Percentiles rank a stretch among this genome's conserved stretches.
These are phyloP conservation scores for Fusarium continuum DNA, from an alignment of 2,329 filamentous ascomycete species.

Conservation along the genomic window DNA sequence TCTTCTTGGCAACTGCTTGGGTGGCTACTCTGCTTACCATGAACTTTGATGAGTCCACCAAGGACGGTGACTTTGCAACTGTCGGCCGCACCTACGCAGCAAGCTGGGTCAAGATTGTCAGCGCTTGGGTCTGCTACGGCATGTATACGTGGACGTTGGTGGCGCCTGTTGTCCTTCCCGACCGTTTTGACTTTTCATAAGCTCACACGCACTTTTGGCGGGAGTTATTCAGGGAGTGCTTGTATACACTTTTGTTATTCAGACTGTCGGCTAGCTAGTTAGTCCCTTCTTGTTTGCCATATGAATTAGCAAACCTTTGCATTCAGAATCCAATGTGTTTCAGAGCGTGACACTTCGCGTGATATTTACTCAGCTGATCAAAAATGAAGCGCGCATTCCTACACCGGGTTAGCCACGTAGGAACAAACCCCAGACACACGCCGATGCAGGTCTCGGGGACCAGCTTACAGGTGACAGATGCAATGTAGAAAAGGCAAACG, in stretches of 20 bases:
- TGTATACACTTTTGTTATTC: slow-evolving; percentile 15
- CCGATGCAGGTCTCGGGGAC: slow-evolving; percentile 28
- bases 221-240: slow-evolving; percentile 33
- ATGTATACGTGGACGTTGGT: slow-evolving; percentile 95
- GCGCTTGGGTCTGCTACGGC: slow-evolving; percentile 93
- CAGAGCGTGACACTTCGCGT: neutral
- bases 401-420: slow-evolving; percentile 24
- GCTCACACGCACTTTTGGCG: slow-evolving; percentile 13
- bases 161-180: slow-evolving; percentile 85
- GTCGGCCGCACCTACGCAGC: slow-evolving; percentile 97
- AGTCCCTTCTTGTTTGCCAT: neutral
- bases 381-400: neutral
- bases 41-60: slow-evolving; percentile 72
- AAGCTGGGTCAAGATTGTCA: slow-evolving; percentile 99
- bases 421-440: slow-evolving; percentile 6
- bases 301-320: slow-evolving; percentile 12
- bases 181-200: slow-evolving; percentile 76
- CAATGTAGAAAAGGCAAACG: neutral
- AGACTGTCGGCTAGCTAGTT: slow-evolving; percentile 8
- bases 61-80: slow-evolving; percentile 80
- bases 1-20: slow-evolving; percentile 96
- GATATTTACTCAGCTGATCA: slow-evolving; percentile 12
- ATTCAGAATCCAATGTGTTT: neutral
- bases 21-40: slow-evolving; percentile 87
- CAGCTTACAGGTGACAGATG: slow-evolving; percentile 23